Evolutionary conservation across 805 yeast species (phyloP).

Genomic region (Helenozyma baotianmanensis): DNA sequence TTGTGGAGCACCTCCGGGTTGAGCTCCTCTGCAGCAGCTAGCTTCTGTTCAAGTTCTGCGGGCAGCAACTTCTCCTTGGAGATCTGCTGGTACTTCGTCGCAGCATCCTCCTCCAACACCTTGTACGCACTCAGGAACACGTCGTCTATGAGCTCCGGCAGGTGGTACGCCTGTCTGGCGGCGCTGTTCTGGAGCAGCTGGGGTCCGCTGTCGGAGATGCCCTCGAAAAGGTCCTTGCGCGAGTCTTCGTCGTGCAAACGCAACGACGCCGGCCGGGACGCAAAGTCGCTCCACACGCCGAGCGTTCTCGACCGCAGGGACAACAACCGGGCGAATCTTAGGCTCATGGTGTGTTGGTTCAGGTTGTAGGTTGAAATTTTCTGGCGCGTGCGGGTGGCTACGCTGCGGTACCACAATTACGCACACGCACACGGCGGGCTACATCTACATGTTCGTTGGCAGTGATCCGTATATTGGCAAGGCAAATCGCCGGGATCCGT

Average conservation of each 20-base stretch:
- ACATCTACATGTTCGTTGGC: no score
- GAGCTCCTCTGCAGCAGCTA: slow-evolving; percentile 59
- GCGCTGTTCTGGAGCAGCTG: slow-evolving; percentile 42
- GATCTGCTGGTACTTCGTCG: slow-evolving; percentile 34
- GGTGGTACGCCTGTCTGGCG: slow-evolving; percentile 49
- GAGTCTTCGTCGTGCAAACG: slow-evolving; percentile 19
- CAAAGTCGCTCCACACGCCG: slow-evolving; percentile 32
- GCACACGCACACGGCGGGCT: no score
- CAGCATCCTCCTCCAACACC: slow-evolving; percentile 48
- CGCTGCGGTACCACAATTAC: no score
- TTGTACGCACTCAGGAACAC: slow-evolving; percentile 69
- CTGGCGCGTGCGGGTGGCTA: no score
- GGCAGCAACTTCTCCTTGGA: slow-evolving; percentile 17
- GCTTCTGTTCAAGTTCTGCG: slow-evolving; percentile 22
- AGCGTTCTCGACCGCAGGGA: slow-evolving; percentile 9
- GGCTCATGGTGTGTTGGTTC: slow-evolving; percentile 10
- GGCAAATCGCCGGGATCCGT: no score
- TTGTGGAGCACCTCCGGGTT: slow-evolving; percentile 87
- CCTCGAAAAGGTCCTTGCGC: slow-evolving; percentile 21
- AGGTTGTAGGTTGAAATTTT: no score
- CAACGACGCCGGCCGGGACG: slow-evolving; percentile 25
- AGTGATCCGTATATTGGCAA: no score
- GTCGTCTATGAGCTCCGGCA: slow-evolving; percentile 68
- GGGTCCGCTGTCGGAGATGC: slow-evolving; percentile 41
- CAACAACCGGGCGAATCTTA: slow-evolving; percentile 11